A percentile compares a stretch with the other conserved stretches of the same genome.
Evolutionary conservation across 805 yeast species (phyloP).

Genomic region (Nakazawaea peltata): DNA sequence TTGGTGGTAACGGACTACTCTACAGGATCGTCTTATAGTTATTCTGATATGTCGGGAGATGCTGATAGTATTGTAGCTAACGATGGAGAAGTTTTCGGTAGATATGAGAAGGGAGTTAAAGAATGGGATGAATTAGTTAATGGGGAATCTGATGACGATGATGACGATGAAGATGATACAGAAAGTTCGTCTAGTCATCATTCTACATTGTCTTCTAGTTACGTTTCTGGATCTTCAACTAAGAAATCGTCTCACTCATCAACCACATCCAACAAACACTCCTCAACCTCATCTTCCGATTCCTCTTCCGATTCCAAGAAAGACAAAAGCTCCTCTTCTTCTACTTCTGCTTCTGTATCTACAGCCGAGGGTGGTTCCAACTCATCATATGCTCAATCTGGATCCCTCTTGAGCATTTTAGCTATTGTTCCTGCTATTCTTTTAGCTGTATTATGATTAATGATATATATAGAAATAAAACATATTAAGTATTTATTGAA

Average conservation of each 20-base stretch:
- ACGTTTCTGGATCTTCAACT: background rate
- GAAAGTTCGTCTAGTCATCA: background rate
- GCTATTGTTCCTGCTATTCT: too few species aligned
- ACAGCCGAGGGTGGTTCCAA: too few species aligned
- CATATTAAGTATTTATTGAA: too few species aligned
- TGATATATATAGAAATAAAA: too few species aligned
- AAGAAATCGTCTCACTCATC: slow-evolving; percentile 2
- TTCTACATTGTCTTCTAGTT: too few species aligned
- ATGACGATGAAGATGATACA: background rate
- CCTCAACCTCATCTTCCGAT: background rate
- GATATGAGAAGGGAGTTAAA: slow-evolving; percentile 28
- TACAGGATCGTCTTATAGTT: slow-evolving; percentile 33
- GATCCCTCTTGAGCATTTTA: too few species aligned
- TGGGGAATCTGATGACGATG: slow-evolving; percentile 12
- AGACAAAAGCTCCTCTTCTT: too few species aligned
- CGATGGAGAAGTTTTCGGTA: slow-evolving; percentile 45
- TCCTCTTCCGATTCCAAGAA: background rate
- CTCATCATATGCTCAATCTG: too few species aligned
- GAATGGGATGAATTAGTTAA: slow-evolving; percentile 24
- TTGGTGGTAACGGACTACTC: slow-evolving; percentile 44
- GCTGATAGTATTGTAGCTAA: slow-evolving; percentile 30
- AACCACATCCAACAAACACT: background rate
- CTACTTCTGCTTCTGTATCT: background rate
- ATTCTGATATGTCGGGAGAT: slow-evolving; percentile 30
- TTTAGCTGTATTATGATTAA: too few species aligned